Percentiles rank a stretch among this genome's conserved stretches.
Evolutionary conservation across 352 stramenopile species (phyloP).

Genomic region (Globisporangium carolinianum): DNA sequence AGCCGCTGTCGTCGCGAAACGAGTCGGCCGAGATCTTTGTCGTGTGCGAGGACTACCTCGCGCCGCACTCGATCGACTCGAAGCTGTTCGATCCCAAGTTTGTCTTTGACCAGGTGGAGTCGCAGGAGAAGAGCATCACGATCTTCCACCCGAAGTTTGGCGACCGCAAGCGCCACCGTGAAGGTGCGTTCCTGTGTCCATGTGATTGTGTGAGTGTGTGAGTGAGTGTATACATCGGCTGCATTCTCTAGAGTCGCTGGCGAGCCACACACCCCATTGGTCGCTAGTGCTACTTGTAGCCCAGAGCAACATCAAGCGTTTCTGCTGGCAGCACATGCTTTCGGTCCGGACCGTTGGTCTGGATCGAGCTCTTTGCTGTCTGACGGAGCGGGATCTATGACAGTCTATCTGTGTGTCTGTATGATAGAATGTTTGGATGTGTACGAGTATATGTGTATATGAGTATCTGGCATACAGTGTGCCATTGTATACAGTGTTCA

Average conservation of each 20-base stretch:
- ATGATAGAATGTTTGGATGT: too few relatives aligned
- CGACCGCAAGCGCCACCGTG: constrained; percentile 90
- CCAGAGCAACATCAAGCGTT: constrained; percentile 87
- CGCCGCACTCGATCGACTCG: constrained; percentile 96
- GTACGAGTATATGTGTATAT: constrained; percentile 2
- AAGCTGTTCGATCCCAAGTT: constrained; percentile 97
- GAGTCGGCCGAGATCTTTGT: constrained; percentile 99
- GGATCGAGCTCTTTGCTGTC: constrained; percentile 33
- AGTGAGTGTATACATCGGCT: constrained; percentile 36
- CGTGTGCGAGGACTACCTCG: constrained; percentile 94
- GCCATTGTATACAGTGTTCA: background rate
- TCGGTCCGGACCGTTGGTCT: constrained; percentile 13
- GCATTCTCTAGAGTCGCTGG: constrained; percentile 90
- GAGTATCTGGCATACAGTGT: constrained; percentile 4
- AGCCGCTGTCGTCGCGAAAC: constrained; percentile 96
- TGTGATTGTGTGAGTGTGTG: constrained; percentile 21
- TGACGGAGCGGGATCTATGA: constrained; percentile 80
- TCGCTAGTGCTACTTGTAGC: constrained; percentile 85
- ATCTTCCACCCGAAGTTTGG: constrained; percentile 98
- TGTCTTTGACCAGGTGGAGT: constrained; percentile 95
- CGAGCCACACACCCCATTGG: constrained; percentile 58
- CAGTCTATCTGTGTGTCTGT: constrained; percentile 22
- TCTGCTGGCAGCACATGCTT: constrained; percentile 41
- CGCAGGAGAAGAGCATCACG: constrained; percentile 84
- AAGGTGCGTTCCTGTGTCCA: constrained; percentile 64